Evolutionary conservation across 306 rosid genomes (phyloP).

Genomic region (Cucumis cinereus): DNA sequence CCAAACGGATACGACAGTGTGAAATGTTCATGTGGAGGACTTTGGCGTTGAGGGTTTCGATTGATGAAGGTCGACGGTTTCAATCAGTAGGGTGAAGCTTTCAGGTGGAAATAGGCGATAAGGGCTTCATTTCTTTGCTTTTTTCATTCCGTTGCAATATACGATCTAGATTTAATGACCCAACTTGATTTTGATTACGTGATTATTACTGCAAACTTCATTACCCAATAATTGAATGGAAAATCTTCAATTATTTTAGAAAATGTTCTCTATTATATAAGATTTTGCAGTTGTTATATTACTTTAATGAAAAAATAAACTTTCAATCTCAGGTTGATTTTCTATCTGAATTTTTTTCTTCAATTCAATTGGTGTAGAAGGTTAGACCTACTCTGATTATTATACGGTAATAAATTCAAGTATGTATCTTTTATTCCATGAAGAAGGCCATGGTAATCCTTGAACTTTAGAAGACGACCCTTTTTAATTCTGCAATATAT

Average conservation of each 20-base stretch:
- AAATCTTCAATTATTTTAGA: not conserved
- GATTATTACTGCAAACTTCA: not conserved
- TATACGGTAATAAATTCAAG: not conserved
- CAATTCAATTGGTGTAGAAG: not conserved
- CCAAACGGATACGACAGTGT: no score
- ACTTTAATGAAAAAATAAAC: not conserved
- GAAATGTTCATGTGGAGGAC: no score
- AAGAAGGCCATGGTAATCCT: not conserved
- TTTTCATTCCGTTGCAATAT: no score
- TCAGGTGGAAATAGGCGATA: no score
- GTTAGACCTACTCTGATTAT: not conserved
- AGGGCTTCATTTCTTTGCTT: no score
- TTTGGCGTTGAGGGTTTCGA: no score
- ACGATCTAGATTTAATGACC: conserved; percentile 23
- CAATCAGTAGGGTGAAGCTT: no score
- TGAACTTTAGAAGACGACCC: not conserved
- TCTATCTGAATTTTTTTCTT: not conserved
- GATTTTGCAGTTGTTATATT: not conserved
- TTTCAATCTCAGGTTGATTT: not conserved
- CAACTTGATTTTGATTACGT: conserved; percentile 21
- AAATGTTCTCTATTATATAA: not conserved
- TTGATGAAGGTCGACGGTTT: no score
- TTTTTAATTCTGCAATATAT: not conserved
- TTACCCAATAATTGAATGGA: not conserved
- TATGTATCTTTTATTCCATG: not conserved